A percentile compares a stretch with the other conserved stretches of the same genome.
phyloP scores from a whole-genome alignment of 1,284 basidiomycete species.

The Wallemia hederae region DNA sequence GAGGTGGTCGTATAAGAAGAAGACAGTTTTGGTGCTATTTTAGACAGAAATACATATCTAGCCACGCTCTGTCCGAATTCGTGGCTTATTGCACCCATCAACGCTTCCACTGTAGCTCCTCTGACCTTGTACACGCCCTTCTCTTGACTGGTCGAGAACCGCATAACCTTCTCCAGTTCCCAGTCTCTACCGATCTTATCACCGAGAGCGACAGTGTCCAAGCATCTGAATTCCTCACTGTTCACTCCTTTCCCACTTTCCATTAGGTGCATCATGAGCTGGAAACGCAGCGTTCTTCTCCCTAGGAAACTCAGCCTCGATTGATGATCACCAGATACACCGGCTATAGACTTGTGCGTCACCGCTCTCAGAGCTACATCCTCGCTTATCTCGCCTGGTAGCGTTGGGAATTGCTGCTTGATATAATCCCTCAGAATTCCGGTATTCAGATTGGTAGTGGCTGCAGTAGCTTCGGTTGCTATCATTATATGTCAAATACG shows the following conservation, averaged over 20 bases:
- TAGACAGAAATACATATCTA: background rate
- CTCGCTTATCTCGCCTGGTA: background rate
- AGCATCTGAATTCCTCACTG: background rate
- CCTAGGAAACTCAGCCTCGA: background rate
- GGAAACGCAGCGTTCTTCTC: background rate
- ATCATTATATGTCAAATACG: background rate
- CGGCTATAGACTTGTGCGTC: background rate
- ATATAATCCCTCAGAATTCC: background rate
- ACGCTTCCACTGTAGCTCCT: conserved; percentile 38
- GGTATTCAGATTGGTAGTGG: background rate
- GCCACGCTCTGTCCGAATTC: conserved; percentile 31
- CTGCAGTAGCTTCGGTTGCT: background rate
- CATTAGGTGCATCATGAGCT: background rate
- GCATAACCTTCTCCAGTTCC: conserved; percentile 32
- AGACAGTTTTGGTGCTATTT: background rate
- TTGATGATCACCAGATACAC: background rate
- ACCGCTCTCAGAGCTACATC: background rate
- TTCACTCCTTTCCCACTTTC: background rate
- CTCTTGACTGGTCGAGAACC: conserved; percentile 27
- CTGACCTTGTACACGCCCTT: conserved; percentile 33
- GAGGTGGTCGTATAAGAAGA: background rate
- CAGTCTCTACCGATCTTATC: conserved; percentile 38
- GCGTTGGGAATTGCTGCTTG: background rate
- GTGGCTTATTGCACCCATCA: conserved; percentile 42
- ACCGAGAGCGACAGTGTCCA: conserved; percentile 37